These are phyloP conservation scores for Colletotrichum gigasporum DNA, from an alignment of 2,329 filamentous ascomycete species.

Conservation along the genomic window DNA sequence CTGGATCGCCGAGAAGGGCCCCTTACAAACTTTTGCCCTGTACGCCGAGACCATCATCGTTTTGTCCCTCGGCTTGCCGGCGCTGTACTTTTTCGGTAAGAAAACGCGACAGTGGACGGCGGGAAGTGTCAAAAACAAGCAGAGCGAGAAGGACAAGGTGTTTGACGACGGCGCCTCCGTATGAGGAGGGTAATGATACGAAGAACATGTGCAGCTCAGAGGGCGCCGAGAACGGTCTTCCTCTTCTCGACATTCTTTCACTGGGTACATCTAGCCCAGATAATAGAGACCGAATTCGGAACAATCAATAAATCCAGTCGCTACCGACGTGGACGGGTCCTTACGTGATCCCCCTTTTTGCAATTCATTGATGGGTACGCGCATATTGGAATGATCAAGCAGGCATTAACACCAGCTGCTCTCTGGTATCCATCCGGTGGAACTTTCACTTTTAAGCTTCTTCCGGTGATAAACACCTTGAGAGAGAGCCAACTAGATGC, in stretches of 20 bases:
- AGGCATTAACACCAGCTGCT: neutral
- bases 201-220: neutral
- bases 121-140: conserved; percentile 35
- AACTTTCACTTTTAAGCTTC: too few relatives aligned
- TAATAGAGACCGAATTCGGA: neutral
- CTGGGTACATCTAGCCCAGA: neutral
- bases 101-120: conserved; percentile 40
- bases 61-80: conserved; percentile 39
- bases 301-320: conserved; percentile 2
- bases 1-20: conserved; percentile 39
- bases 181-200: neutral
- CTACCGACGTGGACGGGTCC: neutral
- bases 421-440: too few relatives aligned
- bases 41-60: conserved; percentile 44
- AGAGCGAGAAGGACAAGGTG: conserved; percentile 20
- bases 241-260: neutral
- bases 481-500: too few relatives aligned
- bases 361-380: neutral
- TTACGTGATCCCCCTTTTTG: too few relatives aligned
- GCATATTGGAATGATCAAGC: neutral
- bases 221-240: neutral
- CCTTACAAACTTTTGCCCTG: conserved; percentile 39
- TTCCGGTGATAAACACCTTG: too few relatives aligned
- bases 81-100: conserved; percentile 36
- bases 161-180: conserved; percentile 11